phyloP scores from a whole-genome alignment of 2,329 filamentous ascomycete genomes.

The Curvularia spicifera region DNA sequence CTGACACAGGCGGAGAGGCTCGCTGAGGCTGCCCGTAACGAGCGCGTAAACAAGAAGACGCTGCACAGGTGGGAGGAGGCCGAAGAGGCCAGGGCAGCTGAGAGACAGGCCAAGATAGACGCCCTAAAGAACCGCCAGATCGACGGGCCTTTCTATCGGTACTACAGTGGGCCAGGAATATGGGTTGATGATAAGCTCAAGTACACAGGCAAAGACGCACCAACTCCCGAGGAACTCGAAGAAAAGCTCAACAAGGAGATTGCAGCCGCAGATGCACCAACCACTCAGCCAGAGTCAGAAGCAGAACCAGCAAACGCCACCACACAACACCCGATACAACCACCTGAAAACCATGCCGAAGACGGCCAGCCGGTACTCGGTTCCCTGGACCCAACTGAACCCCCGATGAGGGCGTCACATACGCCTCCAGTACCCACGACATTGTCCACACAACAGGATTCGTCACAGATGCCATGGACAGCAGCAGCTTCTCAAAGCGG shows the following conservation, averaged over 20 bases:
- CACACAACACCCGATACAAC: slow-evolving; percentile 6
- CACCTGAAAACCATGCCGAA: not conserved
- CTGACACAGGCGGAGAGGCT: slow-evolving; percentile 89
- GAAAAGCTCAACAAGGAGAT: slow-evolving; percentile 47
- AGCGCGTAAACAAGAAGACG: slow-evolving; percentile 87
- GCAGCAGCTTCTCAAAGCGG: slow-evolving; percentile 33
- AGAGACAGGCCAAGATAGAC: slow-evolving; percentile 80
- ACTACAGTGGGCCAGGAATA: slow-evolving; percentile 89
- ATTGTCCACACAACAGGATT: slow-evolving; percentile 23
- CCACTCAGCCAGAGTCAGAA: slow-evolving; percentile 9
- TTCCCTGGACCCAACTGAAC: slow-evolving; percentile 16
- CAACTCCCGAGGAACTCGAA: slow-evolving; percentile 45
- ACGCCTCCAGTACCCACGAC: slow-evolving; percentile 25
- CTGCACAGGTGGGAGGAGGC: slow-evolving; percentile 93
- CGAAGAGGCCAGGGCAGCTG: slow-evolving; percentile 85
- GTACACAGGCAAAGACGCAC: slow-evolving; percentile 63
- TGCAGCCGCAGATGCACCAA: slow-evolving; percentile 13
- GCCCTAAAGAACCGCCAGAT: slow-evolving; percentile 86
- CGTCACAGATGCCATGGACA: slow-evolving; percentile 29
- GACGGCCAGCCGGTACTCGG: slow-evolving; percentile 10
- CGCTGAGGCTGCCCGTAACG: slow-evolving; percentile 79
- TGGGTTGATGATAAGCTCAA: slow-evolving; percentile 79
- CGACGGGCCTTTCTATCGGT: slow-evolving; percentile 86
- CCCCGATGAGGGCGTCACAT: slow-evolving; percentile 20
- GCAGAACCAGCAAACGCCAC: slow-evolving; percentile 9